Evolutionary conservation across 2,329 filamentous ascomycete genomes (phyloP).

Genomic region (Myriosclerotinia duriaeana): DNA sequence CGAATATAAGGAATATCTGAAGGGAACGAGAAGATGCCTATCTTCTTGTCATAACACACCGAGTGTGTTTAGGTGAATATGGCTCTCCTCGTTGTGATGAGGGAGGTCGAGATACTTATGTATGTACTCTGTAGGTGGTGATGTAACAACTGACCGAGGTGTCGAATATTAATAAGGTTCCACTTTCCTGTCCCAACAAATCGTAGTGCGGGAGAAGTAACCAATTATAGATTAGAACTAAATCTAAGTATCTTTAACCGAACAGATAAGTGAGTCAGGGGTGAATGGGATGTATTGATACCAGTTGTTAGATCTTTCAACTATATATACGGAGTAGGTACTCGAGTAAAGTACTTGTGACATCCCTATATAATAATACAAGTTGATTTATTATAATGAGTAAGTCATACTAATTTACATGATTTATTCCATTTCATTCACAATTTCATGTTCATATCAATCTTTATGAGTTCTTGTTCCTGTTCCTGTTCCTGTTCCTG

Average conservation of each 20-base stretch:
- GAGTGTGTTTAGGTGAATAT: constrained; percentile 9
- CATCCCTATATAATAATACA: not conserved
- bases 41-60: constrained; percentile 16
- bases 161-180: constrained; percentile 8
- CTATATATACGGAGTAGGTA: not conserved
- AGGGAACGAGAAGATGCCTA: constrained; percentile 14
- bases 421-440: not conserved
- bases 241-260: constrained; percentile 8
- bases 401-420: not conserved
- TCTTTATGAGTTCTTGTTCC: not conserved
- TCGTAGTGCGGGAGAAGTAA: constrained; percentile 1
- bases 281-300: constrained; percentile 2
- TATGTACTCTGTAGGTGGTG: not conserved
- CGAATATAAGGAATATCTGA: constrained; percentile 1
- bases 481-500: too few species aligned
- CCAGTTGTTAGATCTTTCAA: not conserved
- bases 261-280: constrained; percentile 14
- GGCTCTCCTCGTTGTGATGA: constrained; percentile 4
- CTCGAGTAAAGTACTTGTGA: not conserved
- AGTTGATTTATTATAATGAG: not conserved
- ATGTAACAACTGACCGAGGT: constrained; percentile 13
- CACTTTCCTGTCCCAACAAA: constrained; percentile 22
- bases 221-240: constrained; percentile 10
- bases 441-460: not conserved
- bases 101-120: constrained; percentile 21